Percentiles rank a stretch among this genome's conserved stretches.
These are phyloP conservation scores for Polyplosphaeria fusca DNA, from an alignment of 495 filamentous ascomycete genomes.

Conservation along the genomic window DNA sequence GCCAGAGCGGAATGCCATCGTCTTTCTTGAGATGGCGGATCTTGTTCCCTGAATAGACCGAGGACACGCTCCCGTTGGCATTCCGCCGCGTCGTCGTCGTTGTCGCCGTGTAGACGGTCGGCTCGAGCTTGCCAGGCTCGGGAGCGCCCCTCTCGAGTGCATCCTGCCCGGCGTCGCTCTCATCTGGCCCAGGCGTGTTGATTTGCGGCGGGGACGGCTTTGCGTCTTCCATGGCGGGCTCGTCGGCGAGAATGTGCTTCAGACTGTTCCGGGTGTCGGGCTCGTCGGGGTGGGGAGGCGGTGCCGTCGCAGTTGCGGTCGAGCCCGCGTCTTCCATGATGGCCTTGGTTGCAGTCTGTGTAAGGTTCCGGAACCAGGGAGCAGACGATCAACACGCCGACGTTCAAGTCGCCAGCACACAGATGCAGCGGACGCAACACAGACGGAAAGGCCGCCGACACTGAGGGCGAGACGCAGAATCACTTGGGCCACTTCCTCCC, in stretches of 20 bases:
- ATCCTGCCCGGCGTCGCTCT: conserved; percentile 28
- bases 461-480: too few species aligned
- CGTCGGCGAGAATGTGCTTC: conserved; percentile 37
- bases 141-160: conserved; percentile 35
- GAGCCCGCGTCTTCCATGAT: too few species aligned
- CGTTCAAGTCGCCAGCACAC: too few species aligned
- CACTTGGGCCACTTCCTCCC: too few species aligned
- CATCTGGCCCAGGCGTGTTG: conserved; percentile 28
- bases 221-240: conserved; percentile 31
- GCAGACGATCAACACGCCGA: too few species aligned
- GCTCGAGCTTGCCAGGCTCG: conserved; percentile 40
- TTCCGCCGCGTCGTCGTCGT: conserved; percentile 61
- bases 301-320: conserved; percentile 1
- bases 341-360: too few species aligned
- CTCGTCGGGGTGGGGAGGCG: conserved; percentile 29
- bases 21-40: conserved; percentile 96
- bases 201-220: conserved; percentile 9
- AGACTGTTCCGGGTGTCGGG: conserved; percentile 34
- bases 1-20: conserved; percentile 93
- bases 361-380: conserved; percentile 20
- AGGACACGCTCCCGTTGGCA: conserved; percentile 63
- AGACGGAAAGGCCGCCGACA: too few species aligned
- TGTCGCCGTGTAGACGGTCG: conserved; percentile 48
- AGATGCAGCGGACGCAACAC: too few species aligned
- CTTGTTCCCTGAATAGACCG: conserved; percentile 83